phyloP scores from a whole-genome alignment of 2,329 filamentous ascomycete species.

The Cercospora sojina region DNA sequence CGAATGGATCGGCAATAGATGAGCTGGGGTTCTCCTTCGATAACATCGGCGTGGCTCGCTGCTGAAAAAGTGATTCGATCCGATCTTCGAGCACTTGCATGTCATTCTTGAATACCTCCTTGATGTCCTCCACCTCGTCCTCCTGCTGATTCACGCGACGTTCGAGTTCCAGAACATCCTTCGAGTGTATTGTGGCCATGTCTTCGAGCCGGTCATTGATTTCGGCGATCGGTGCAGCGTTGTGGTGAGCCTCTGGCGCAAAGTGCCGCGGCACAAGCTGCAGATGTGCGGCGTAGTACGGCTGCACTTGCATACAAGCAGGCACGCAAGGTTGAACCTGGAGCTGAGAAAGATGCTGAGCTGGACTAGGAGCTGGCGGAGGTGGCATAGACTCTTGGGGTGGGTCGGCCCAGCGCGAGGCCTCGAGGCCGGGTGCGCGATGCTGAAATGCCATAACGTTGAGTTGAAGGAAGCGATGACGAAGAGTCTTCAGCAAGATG shows the following conservation, averaged over 20 bases:
- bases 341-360: neutral
- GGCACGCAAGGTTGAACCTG: neutral
- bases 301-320: neutral
- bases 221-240: neutral
- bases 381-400: neutral
- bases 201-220: neutral
- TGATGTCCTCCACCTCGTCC: constrained; percentile 14
- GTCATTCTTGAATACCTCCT: constrained; percentile 14
- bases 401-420: neutral
- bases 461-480: neutral
- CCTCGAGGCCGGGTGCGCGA: neutral
- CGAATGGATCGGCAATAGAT: constrained; percentile 1
- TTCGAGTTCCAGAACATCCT: constrained; percentile 17
- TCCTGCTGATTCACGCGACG: constrained; percentile 8
- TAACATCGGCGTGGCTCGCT: neutral
- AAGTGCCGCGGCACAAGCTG: neutral
- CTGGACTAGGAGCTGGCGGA: neutral
- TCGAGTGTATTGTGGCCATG: neutral
- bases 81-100: constrained; percentile 17
- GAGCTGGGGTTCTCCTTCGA: neutral
- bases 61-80: neutral
- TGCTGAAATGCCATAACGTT: neutral
- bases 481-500: neutral
- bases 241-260: neutral
- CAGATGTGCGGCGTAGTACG: neutral